Base-by-base conservation (phyloP, 495 filamentous ascomycete species). In the Penicillium taxi region DNA sequence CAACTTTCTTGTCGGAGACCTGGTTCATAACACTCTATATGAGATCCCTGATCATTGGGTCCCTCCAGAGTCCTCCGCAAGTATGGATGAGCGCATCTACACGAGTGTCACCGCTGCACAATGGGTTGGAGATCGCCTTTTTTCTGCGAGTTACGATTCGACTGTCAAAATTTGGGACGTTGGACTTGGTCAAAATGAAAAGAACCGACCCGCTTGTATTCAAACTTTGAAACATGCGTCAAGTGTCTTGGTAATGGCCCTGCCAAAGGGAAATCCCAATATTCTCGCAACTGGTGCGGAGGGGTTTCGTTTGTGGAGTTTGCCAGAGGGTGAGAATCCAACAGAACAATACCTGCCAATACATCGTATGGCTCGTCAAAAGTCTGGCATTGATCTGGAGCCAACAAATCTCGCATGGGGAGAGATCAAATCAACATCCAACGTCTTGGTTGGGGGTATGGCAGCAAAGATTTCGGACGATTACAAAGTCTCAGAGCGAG, bases 351-450 rank as follows among this genome's bases (percentile, higher is more conserved):
- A 13, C 9, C 29, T 56, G 9, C 15, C 37, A 0, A 37, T 55
- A 20, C 26, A 39, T 6, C 42, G 45, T 9, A 31, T 43, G 22
- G 24, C 44, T 8, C 55, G 48, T 6, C 50, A 44, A 12, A 50
- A 76, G 51, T 46, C 74, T 56, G 73, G 73, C 48, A 52, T 82
- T 33, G 77, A 73, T 32, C 37, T 67, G 9, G 45, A 47, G 3
- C 84, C 88, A 3, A 81, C 84, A 0, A 78, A 77, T 2, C 64
- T 94, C 44, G 75, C 76, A 41, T 94, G 85, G 80, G 86, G 86
- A 0, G 53, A 64, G 3, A 56, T 62, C 17, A 32, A 52, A 1
- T 44, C 45, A 1, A 74, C 74, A 6, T 67, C 60, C 2, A 61
- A 81, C 34, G 59, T 82, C 6, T 63, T 95, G 2, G 67, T 89